These are phyloP conservation scores for Trichoderma afroharzianum DNA, from an alignment of 2,329 filamentous ascomycete genomes.

Conservation along the genomic window DNA sequence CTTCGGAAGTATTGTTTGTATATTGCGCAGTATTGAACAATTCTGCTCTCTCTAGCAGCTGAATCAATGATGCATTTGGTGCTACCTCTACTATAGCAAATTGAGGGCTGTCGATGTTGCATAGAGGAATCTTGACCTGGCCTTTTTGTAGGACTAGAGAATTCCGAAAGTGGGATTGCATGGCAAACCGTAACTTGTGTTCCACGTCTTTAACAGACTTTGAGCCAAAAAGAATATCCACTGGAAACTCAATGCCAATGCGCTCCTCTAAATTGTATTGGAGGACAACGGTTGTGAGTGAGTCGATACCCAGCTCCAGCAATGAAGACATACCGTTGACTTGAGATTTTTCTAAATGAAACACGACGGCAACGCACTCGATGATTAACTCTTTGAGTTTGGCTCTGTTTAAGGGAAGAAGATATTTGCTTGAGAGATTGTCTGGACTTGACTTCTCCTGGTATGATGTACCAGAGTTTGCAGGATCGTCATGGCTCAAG, in stretches of 20 bases:
- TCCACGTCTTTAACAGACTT: background rate
- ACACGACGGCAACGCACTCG: background rate
- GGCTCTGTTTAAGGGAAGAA: background rate
- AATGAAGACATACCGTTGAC: background rate
- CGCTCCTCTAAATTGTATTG: background rate
- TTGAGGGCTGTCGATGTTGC: background rate
- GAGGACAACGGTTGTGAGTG: background rate
- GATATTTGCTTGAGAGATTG: too few relatives aligned
- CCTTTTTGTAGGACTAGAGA: background rate
- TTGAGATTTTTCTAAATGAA: background rate
- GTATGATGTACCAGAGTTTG: too few relatives aligned
- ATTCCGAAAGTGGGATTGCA: background rate
- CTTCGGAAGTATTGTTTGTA: background rate
- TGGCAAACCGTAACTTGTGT: background rate
- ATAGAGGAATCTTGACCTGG: background rate
- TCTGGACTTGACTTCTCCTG: too few relatives aligned
- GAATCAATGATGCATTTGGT: background rate
- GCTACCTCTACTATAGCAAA: background rate
- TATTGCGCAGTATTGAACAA: background rate
- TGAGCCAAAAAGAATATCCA: background rate
- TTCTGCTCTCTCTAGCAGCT: background rate
- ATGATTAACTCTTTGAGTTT: background rate
- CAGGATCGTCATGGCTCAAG: background rate
- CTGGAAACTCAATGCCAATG: background rate
- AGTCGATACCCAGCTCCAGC: background rate